Base-by-base conservation (phyloP, 2,329 filamentous ascomycete genomes). In the Bertia moriformis region DNA sequence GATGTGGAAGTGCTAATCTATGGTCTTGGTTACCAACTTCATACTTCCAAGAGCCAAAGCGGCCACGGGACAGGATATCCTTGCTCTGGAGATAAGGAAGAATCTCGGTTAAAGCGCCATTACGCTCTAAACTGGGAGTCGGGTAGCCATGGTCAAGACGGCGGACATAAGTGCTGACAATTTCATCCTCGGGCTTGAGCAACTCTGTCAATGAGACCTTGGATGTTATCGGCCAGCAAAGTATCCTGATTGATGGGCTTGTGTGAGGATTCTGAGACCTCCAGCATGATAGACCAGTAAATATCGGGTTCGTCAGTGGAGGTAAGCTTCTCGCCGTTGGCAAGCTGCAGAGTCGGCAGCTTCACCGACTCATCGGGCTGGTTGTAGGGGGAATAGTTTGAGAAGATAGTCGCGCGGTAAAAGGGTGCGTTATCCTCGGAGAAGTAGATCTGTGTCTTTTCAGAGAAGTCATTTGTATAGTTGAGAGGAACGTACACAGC, bases 281-380 rank as follows among this genome's bases (percentile, higher is more conserved):
- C 91, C 51, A 98, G 68, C 91, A 98, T 98, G 70, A 98, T 91
- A 46, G 88, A 96, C 91, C 91, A 98, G 78, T 98, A 98, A 32
- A 91, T 91, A 22, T 91, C 91, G 53, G 83, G 74, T 69, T 89
- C 73, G 43, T 85, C 65, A 53, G 83, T 78, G 38, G 68, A 69
- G 44, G 68, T 62, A 42, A 87, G 74, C 66, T 86, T 85, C 61
- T 78, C 82, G 59, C 91, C 91, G 52, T 95, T 72, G 42, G 83
- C 91, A 32, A 88, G 71, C 60, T 88, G 82, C 50, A 86, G 66
- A 17, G 91, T 96, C 24, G 87, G 76, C 41, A 98, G 77, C 71
- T 93, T 91, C 56, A 71, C 79, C 41, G 80, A 78, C 43, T 76
- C 70, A 48, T 83, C 68, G 24, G 91, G 91, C 67, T 96, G 89